Evolutionary conservation across 257 asterid genomes (phyloP).

Genomic region (Solanum corneliomulleri): DNA sequence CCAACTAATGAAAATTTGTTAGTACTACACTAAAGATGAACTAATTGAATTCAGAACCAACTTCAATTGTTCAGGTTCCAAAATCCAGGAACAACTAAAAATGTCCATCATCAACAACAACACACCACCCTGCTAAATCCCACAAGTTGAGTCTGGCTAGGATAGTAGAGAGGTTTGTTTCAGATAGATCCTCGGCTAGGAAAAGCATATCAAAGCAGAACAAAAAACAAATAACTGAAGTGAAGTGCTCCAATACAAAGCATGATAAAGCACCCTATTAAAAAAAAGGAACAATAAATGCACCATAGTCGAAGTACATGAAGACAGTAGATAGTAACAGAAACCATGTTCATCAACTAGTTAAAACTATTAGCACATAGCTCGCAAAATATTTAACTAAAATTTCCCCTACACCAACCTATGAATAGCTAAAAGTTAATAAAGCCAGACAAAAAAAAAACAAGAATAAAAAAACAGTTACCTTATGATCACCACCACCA

Average conservation of each 20-base stretch:
- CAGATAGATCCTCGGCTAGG: background rate
- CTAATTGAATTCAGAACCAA: background rate
- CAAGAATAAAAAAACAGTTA: background rate
- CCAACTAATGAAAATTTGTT: background rate
- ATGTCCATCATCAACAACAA: background rate
- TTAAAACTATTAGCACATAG: background rate
- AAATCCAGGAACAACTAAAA: background rate
- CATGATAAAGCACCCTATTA: background rate
- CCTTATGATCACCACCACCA: slow-evolving; percentile 99
- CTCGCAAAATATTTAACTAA: background rate
- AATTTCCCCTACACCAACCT: background rate
- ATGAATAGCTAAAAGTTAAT: background rate
- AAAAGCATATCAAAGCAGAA: background rate
- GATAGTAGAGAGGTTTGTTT: background rate
- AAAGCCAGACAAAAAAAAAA: background rate
- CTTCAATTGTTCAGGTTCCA: background rate
- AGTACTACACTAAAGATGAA: background rate
- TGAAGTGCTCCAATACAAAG: background rate
- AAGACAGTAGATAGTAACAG: background rate
- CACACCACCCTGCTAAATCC: background rate
- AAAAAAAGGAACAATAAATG: background rate
- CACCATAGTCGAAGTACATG: background rate
- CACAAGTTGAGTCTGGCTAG: background rate
- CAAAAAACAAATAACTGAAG: background rate
- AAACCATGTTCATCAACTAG: background rate